phyloP scores from a whole-genome alignment of 345 rosid species.

The Noccaea bulbosa region DNA sequence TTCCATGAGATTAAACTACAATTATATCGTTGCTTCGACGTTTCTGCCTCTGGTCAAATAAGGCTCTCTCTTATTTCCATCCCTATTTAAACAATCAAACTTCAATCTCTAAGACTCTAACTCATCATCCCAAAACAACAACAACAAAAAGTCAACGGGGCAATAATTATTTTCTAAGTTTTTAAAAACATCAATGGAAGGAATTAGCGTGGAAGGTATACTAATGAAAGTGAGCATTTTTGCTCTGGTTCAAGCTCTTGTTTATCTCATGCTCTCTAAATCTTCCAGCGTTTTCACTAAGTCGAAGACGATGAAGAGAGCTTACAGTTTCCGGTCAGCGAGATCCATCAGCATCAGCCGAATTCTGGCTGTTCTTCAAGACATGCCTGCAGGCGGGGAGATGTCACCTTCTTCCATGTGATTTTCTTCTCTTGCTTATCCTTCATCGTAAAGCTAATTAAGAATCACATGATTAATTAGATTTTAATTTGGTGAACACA shows the following conservation, averaged over 20 bases:
- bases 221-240: slow-evolving; percentile 54
- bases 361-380: slow-evolving; percentile 50
- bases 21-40: slow-evolving; percentile 15
- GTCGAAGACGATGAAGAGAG: slow-evolving; percentile 34
- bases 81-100: slow-evolving; percentile 34
- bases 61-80: slow-evolving; percentile 17
- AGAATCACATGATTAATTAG: not conserved
- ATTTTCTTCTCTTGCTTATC: not conserved
- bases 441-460: not conserved
- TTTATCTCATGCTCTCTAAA: slow-evolving; percentile 62
- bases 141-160: not conserved
- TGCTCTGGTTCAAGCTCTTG: slow-evolving; percentile 59
- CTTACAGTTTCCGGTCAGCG: slow-evolving; percentile 54
- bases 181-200: slow-evolving; percentile 42
- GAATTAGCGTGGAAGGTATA: slow-evolving; percentile 48
- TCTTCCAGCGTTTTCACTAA: slow-evolving; percentile 66
- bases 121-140: slow-evolving; percentile 21
- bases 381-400: slow-evolving; percentile 51
- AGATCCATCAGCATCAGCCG: slow-evolving; percentile 58
- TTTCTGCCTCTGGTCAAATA: slow-evolving; percentile 35
- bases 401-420: slow-evolving; percentile 44
- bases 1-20: not conserved
- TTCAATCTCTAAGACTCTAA: slow-evolving; percentile 1
- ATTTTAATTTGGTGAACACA: not conserved
- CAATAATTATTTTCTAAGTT: slow-evolving; percentile 13